These are phyloP conservation scores for Coleophoma crateriformis DNA, from an alignment of 2,329 filamentous ascomycete species.

Conservation along the genomic window DNA sequence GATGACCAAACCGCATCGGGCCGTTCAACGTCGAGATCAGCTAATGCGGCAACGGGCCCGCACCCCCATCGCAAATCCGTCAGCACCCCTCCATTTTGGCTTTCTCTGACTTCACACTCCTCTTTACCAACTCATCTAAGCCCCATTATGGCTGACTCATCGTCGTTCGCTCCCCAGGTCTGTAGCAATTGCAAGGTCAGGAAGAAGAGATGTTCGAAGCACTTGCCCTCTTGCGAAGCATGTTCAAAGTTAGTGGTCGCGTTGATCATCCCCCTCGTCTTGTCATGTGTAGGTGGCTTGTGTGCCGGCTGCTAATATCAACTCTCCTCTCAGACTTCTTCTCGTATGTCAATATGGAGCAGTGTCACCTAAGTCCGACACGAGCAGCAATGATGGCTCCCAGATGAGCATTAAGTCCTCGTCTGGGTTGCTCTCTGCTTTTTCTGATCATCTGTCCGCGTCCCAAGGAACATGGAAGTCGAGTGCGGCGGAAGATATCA, in stretches of 20 bases:
- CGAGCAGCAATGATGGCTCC: slow-evolving; percentile 1
- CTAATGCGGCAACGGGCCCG: not conserved
- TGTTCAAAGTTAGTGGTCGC: slow-evolving; percentile 9
- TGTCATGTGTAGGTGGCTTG: no score
- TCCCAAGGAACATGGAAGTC: not conserved
- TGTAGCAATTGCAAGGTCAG: slow-evolving; percentile 16
- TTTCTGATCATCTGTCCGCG: slow-evolving; percentile 5
- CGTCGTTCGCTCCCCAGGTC: slow-evolving; percentile 8
- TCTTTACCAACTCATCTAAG: not conserved
- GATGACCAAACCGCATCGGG: not conserved
- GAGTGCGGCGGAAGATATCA: slow-evolving; percentile 5
- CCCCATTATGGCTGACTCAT: not conserved
- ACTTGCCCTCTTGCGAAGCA: slow-evolving; percentile 12
- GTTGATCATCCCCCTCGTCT: no score
- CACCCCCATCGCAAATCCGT: not conserved
- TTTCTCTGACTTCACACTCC: not conserved
- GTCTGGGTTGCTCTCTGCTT: slow-evolving; percentile 5
- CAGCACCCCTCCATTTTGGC: not conserved
- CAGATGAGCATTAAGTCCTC: slow-evolving; percentile 8
- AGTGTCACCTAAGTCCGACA: slow-evolving; percentile 3
- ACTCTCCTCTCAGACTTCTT: slow-evolving; percentile 6
- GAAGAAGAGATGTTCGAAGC: slow-evolving; percentile 16
- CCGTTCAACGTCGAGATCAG: not conserved
- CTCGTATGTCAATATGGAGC: slow-evolving; percentile 13
- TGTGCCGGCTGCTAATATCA: no score